phyloP scores from a whole-genome alignment of 257 asterid species.

The Gentiana straminea region DNA sequence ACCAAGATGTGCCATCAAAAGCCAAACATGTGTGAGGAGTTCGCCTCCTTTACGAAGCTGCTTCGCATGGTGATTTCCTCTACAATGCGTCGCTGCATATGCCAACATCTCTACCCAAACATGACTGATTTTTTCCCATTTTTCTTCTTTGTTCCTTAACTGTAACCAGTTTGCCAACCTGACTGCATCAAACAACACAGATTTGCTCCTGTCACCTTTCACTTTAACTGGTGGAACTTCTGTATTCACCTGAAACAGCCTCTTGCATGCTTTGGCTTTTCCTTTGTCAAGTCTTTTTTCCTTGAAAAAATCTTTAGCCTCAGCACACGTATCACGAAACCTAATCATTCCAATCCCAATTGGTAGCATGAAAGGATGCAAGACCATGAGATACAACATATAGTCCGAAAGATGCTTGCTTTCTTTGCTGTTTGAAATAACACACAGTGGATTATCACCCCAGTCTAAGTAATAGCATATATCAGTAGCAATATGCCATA shows the following conservation, averaged over 20 bases:
- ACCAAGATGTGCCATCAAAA: slow-evolving; percentile 53
- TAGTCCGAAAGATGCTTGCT: slow-evolving; percentile 41
- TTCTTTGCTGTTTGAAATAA: neutral
- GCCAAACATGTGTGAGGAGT: slow-evolving; percentile 57
- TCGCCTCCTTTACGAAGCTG: slow-evolving; percentile 58
- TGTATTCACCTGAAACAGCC: slow-evolving; percentile 29
- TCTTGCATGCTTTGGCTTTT: slow-evolving; percentile 17
- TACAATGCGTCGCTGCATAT: slow-evolving; percentile 35
- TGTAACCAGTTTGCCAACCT: slow-evolving; percentile 26
- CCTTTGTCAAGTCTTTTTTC: slow-evolving; percentile 8
- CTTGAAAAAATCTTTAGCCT: slow-evolving; percentile 28
- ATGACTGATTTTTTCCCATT: slow-evolving; percentile 24
- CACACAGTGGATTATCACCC: neutral
- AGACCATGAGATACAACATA: slow-evolving; percentile 39
- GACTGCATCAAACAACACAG: slow-evolving; percentile 46
- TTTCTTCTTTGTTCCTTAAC: neutral
- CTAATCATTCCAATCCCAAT: slow-evolving; percentile 45
- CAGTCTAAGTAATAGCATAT: slow-evolving; percentile 24
- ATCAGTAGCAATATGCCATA: slow-evolving; percentile 47
- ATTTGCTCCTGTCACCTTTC: slow-evolving; percentile 56
- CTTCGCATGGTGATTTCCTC: slow-evolving; percentile 42
- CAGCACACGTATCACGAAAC: slow-evolving; percentile 41
- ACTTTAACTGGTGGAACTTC: slow-evolving; percentile 31
- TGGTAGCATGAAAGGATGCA: slow-evolving; percentile 42
- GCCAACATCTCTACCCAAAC: slow-evolving; percentile 48